phyloP scores from a whole-genome alignment of 495 filamentous ascomycete genomes.

The Aspergillus affinis region DNA sequence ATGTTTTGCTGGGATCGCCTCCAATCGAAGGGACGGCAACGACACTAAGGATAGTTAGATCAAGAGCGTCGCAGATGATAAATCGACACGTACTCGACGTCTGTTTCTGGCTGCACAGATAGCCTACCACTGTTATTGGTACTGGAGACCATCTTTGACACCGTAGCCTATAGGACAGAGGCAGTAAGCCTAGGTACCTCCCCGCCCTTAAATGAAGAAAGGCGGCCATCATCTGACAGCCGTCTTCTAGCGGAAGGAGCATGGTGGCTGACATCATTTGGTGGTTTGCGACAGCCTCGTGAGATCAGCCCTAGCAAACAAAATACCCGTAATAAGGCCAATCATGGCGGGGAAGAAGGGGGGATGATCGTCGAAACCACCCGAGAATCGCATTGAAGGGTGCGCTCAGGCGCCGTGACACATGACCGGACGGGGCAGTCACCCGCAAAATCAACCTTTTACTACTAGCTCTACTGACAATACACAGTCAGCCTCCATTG shows the following conservation, averaged over 20 bases:
- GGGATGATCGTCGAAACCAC: background rate
- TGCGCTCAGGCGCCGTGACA: too few species aligned
- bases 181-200: too few species aligned
- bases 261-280: constrained; percentile 20
- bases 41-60: constrained; percentile 30
- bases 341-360: constrained; percentile 6
- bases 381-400: background rate
- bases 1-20: constrained; percentile 38
- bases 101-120: constrained; percentile 19
- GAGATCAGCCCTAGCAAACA: constrained; percentile 14
- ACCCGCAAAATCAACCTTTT: too few species aligned
- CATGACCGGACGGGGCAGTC: too few species aligned
- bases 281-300: constrained; percentile 1
- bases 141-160: constrained; percentile 8
- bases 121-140: constrained; percentile 7
- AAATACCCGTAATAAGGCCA: constrained; percentile 2
- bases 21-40: constrained; percentile 46
- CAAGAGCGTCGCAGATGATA: constrained; percentile 1
- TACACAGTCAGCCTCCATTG: too few species aligned
- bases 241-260: background rate
- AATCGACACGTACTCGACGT: constrained; percentile 39
- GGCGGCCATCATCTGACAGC: constrained; percentile 21
- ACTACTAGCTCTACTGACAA: too few species aligned
- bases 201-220: background rate
- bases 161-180: background rate